These are phyloP conservation scores for barrel medic (Medicago truncatula) DNA, from an alignment of 306 rosid species.

Conservation along the genomic window MtrunA17r5.0-ANR NC_053046.1:40951501-40952000, in stretches of 20 bases:
- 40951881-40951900: conserved; percentile 41
- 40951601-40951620: conserved; percentile 80
- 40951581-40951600: conserved; percentile 97
- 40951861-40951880: conserved; percentile 97
- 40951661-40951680: conserved; percentile 94
- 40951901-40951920: conserved; percentile 32
- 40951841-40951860: conserved; percentile 91
- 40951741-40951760: conserved; percentile 81
- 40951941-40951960: conserved; percentile 13
- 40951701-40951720: conserved; percentile 87
- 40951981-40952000: conserved; percentile 12
- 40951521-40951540: conserved; percentile 94
- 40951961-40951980: background rate
- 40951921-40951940: conserved; percentile 7
- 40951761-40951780: conserved; percentile 69
- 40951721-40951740: conserved; percentile 90
- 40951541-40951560: conserved; percentile 89
- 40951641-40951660: conserved; percentile 95
- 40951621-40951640: conserved; percentile 92
- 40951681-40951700: conserved; percentile 94
- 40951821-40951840: conserved; percentile 95
- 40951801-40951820: conserved; percentile 84
- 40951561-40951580: conserved; percentile 97
- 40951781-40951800: conserved; percentile 94
- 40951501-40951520: conserved; percentile 80